Conservation (phyloP, 345 rosid genomes). For the Citrus unshiu region DNA sequence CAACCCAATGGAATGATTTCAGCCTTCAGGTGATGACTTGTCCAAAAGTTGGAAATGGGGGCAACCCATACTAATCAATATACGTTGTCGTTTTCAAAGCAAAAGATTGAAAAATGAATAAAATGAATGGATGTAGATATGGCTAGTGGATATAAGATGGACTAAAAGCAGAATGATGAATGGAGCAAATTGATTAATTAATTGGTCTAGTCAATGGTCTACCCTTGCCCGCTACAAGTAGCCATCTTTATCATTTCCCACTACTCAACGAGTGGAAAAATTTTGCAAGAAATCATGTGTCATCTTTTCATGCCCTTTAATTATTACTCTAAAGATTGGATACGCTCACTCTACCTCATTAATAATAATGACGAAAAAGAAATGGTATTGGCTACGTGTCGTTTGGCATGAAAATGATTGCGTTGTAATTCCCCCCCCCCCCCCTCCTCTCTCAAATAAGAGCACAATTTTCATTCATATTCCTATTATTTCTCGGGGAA, state of each 20-base stretch:
- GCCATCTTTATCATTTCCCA: background rate
- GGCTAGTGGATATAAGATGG: background rate
- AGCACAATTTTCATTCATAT: too few species aligned
- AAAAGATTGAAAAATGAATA: background rate
- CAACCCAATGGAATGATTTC: background rate
- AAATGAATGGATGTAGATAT: too few species aligned
- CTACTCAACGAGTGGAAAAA: background rate
- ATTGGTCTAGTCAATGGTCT: slow-evolving; percentile 1
- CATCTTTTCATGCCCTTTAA: background rate
- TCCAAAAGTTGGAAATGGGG: too few species aligned
- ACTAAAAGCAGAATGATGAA: background rate
- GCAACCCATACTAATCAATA: too few species aligned
- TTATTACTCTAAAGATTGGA: background rate
- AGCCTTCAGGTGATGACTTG: too few species aligned
- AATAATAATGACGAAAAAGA: background rate
- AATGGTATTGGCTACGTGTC: background rate
- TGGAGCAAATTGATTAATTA: background rate
- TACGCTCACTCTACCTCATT: background rate
- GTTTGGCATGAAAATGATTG: background rate
- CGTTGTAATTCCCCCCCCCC: background rate
- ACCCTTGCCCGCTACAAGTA: background rate
- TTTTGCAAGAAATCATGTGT: background rate
- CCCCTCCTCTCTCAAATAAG: too few species aligned
- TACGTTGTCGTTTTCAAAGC: background rate
- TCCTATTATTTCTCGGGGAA: too few species aligned